Conservation (phyloP, 148 eudicot species). For the Rhododendron simsii region DNA sequence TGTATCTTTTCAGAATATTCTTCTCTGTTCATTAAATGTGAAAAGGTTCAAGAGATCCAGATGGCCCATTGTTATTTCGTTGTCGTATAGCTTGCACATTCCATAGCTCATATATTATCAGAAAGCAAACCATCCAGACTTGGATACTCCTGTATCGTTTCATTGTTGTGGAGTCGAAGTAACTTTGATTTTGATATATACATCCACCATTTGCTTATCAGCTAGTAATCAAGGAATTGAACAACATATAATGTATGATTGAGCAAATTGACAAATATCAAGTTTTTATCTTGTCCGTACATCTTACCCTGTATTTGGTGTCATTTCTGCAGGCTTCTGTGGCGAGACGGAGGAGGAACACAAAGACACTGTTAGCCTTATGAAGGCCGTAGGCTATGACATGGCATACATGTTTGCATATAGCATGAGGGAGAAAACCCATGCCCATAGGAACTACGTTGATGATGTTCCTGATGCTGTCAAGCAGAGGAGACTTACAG, state of each 20-base stretch:
- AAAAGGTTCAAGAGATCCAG: not conserved
- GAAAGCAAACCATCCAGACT: not conserved
- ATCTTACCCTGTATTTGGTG: not conserved
- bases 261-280: not conserved
- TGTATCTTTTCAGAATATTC: not conserved
- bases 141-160: conserved; percentile 4
- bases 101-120: not conserved
- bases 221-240: not conserved
- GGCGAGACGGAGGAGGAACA: conserved; percentile 91
- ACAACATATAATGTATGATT: not conserved
- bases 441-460: conserved; percentile 79
- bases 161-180: not conserved
- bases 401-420: conserved; percentile 99
- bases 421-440: conserved; percentile 99
- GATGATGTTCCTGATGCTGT: conserved; percentile 82
- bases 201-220: not conserved
- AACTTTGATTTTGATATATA: not conserved
- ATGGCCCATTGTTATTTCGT: not conserved
- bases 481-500: conserved; percentile 84
- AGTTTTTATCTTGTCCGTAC: not conserved
- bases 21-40: not conserved
- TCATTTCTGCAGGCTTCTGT: conserved; percentile 66
- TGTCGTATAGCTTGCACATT: not conserved
- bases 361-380: conserved; percentile 67
- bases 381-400: conserved; percentile 76